Percentiles rank a stretch among this genome's conserved stretches.
Conservation (phyloP, 305 asterid species). For the Fraxinus baroniana region DNA sequence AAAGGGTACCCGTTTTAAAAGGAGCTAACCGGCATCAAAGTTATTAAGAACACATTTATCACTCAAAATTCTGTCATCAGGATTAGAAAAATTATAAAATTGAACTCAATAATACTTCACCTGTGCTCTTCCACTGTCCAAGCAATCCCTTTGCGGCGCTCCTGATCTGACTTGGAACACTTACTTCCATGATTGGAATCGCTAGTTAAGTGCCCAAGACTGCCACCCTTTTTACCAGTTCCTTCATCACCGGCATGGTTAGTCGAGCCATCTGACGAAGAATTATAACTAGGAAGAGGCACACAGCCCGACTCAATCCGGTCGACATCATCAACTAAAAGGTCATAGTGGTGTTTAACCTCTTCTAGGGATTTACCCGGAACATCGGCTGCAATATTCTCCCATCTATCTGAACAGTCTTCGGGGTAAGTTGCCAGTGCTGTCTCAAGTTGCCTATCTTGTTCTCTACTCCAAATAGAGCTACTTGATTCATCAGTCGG, state of each 20-base stretch:
- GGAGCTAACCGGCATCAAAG: background rate
- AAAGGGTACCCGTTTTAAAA: background rate
- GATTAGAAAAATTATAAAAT: slow-evolving; percentile 4
- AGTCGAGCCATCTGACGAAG: slow-evolving; percentile 50
- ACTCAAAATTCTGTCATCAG: background rate
- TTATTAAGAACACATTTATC: slow-evolving; percentile 7
- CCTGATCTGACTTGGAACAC: slow-evolving; percentile 69
- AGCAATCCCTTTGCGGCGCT: slow-evolving; percentile 91
- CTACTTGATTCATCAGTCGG: slow-evolving; percentile 60
- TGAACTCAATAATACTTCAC: slow-evolving; percentile 34
- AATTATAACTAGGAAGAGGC: slow-evolving; percentile 59
- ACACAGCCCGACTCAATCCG: slow-evolving; percentile 72
- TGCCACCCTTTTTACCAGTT: slow-evolving; percentile 50
- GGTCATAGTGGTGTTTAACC: slow-evolving; percentile 64
- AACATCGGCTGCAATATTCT: slow-evolving; percentile 70
- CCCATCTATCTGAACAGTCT: slow-evolving; percentile 64
- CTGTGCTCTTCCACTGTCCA: slow-evolving; percentile 99
- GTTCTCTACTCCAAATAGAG: slow-evolving; percentile 79
- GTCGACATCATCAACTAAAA: slow-evolving; percentile 66
- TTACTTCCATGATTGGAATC: slow-evolving; percentile 63
- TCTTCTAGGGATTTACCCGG: slow-evolving; percentile 75
- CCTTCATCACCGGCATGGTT: slow-evolving; percentile 56
- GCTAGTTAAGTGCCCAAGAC: slow-evolving; percentile 35
- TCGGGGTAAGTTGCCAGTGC: slow-evolving; percentile 70
- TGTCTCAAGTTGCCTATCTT: slow-evolving; percentile 72